Evolutionary conservation across 495 filamentous ascomycete species (phyloP).

Genomic region (Xylaria longipes): DNA sequence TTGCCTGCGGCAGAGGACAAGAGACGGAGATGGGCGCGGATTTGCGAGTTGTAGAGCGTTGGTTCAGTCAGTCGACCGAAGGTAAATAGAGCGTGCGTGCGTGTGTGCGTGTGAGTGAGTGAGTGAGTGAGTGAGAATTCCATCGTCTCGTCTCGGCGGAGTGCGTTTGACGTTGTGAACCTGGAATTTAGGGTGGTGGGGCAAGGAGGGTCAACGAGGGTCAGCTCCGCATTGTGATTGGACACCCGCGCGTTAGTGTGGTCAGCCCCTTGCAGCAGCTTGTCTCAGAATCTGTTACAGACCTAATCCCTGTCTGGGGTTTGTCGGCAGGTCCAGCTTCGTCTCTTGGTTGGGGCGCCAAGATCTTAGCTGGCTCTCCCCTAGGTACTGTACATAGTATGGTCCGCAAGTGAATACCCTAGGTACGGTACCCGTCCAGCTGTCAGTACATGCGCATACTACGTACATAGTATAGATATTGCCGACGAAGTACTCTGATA

Average conservation of each 20-base stretch:
- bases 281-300: conserved; percentile 31
- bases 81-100: neutral
- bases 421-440: neutral
- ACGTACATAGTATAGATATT: neutral
- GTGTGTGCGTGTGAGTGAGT: neutral
- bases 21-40: conserved; percentile 1
- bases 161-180: conserved; percentile 30
- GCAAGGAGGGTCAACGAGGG: neutral
- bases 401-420: neutral
- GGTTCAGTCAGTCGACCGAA: neutral
- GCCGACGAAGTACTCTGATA: neutral
- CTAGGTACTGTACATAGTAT: too few relatives aligned
- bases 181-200: conserved; percentile 28
- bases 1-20: conserved; percentile 4
- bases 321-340: conserved; percentile 16
- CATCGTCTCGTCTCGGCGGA: conserved; percentile 22
- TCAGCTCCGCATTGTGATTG: conserved; percentile 11
- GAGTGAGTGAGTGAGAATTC: neutral
- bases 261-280: conserved; percentile 29
- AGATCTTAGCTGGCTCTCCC: conserved; percentile 4
- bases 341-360: conserved; percentile 9
- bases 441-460: neutral
- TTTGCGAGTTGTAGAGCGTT: neutral
- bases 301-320: conserved; percentile 30
- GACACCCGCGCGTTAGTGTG: neutral